phyloP scores from a whole-genome alignment of 1,139 yeast genomes.

The Suhomyces kunorum region DNA sequence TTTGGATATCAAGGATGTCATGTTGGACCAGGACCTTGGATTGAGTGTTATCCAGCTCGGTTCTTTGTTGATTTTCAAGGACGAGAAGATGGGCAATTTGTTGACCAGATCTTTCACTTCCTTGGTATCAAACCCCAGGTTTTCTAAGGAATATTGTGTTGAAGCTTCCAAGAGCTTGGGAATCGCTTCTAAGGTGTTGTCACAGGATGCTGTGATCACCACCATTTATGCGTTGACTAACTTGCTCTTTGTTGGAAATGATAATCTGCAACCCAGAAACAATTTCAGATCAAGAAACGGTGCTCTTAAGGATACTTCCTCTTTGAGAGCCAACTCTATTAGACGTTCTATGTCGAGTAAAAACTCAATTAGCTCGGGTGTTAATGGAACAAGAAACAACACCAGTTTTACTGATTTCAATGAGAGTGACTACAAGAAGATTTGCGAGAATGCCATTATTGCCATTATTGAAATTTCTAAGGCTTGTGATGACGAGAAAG shows the following conservation, averaged over 20 bases:
- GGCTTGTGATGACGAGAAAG: slow-evolving; percentile 69
- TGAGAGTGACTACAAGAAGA: slow-evolving; percentile 33
- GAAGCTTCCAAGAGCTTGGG: slow-evolving; percentile 45
- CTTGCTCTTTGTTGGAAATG: slow-evolving; percentile 60
- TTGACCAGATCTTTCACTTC: slow-evolving; percentile 53
- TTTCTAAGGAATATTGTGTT: slow-evolving; percentile 30
- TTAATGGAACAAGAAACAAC: slow-evolving; percentile 15
- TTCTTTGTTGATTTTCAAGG: slow-evolving; percentile 52
- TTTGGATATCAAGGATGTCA: slow-evolving; percentile 42
- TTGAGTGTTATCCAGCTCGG: slow-evolving; percentile 55
- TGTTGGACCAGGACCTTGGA: slow-evolving; percentile 50
- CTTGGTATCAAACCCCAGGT: slow-evolving; percentile 47
- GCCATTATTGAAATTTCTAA: slow-evolving; percentile 74
- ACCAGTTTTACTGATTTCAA: slow-evolving; percentile 23
- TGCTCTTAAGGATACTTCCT: slow-evolving; percentile 18
- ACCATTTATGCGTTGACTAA: slow-evolving; percentile 83
- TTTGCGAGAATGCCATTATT: slow-evolving; percentile 64
- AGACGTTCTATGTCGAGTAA: slow-evolving; percentile 21
- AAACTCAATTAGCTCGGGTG: slow-evolving; percentile 17
- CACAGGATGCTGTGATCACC: slow-evolving; percentile 85
- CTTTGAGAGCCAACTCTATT: slow-evolving; percentile 14
- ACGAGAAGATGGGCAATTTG: slow-evolving; percentile 46
- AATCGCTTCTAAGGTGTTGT: slow-evolving; percentile 46
- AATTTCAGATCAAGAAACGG: slow-evolving; percentile 24
- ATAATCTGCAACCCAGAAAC: slow-evolving; percentile 19